Evolutionary conservation across 441 rosid species (phyloP), one percentile per base, ranked within the genome.

Genomic region (Erodium moschatum): DNA sequence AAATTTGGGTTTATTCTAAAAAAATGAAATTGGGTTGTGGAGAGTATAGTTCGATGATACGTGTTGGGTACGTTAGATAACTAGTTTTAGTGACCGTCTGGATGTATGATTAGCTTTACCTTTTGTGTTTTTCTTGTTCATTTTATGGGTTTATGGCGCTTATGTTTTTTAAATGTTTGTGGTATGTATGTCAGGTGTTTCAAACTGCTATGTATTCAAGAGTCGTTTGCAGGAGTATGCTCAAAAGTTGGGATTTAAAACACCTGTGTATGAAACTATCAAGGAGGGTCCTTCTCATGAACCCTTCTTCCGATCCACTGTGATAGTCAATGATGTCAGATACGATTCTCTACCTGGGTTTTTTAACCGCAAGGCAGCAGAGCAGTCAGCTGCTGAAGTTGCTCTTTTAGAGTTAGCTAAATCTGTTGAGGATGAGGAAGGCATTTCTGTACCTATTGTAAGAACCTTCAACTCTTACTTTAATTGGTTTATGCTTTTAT

Each of bases 341-440:
- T 93, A 91, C 69, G 81, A 85, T 46, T 93, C 96, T 0, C 74
- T 93, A 76, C 88, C 90, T 38, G 92, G 96, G 12, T 93, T 93
- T 76, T 87, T 76, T 70, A 91, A 89, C 77, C 88, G 96, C 52
- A 91, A 89, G 82, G 97, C 96, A 67, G 97, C 98, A 0, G 97
- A 91, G 80, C 97, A 94, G 33, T 91, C 98, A 5, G 97, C 97
- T 73, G 96, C 96, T 0, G 98, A 91, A 84, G 96, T 88, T 66
- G 97, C 97, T 70, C 89, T 93, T 15, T 3, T 68, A 67, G 92
- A 87, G 78, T 73, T 93, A 60, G 78, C 89, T 0, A 93, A 89
- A 73, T 74, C 85, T 31, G 84, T 84, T 68, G 82, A 85, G 70
- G 78, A 79, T 52, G 72, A 74, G 68, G 76, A 82, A 31, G 70